phyloP scores from a whole-genome alignment of 2,329 filamentous ascomycete genomes.

The Fusarium annulatum region DNA sequence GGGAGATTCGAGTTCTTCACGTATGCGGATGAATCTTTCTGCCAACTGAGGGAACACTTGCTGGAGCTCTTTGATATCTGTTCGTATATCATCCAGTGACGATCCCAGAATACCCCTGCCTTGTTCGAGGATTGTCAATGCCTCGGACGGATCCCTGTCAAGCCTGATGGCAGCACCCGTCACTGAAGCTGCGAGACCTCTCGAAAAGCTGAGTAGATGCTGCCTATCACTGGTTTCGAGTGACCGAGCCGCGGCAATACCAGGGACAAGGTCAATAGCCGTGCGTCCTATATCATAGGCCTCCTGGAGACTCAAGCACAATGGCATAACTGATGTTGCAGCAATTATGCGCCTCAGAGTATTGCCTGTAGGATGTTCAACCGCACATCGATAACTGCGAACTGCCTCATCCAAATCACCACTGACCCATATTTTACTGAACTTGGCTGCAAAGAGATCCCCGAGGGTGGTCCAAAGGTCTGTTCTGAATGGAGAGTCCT shows the following conservation, averaged over 20 bases:
- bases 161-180: not conserved
- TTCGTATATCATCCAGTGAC: not conserved
- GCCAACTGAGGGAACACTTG: not conserved
- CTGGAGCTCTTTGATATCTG: not conserved
- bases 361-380: not conserved
- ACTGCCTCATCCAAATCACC: not conserved
- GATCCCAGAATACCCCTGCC: not conserved
- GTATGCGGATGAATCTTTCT: not conserved
- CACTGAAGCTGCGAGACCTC: not conserved
- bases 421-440: rapidly evolving
- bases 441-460: rapidly evolving
- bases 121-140: not conserved
- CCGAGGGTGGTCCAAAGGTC: not conserved
- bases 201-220: not conserved
- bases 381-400: not conserved
- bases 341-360: not conserved
- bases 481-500: not conserved
- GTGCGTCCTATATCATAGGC: not conserved
- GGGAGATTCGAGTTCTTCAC: not conserved
- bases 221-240: not conserved
- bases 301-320: not conserved
- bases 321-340: not conserved
- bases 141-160: not conserved
- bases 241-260: not conserved
- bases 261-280: not conserved